Percentiles rank a stretch among this genome's conserved stretches.
These are phyloP conservation scores for Stenocarpella maydis DNA, from an alignment of 2,329 filamentous ascomycete species.

Conservation along the genomic window DNA sequence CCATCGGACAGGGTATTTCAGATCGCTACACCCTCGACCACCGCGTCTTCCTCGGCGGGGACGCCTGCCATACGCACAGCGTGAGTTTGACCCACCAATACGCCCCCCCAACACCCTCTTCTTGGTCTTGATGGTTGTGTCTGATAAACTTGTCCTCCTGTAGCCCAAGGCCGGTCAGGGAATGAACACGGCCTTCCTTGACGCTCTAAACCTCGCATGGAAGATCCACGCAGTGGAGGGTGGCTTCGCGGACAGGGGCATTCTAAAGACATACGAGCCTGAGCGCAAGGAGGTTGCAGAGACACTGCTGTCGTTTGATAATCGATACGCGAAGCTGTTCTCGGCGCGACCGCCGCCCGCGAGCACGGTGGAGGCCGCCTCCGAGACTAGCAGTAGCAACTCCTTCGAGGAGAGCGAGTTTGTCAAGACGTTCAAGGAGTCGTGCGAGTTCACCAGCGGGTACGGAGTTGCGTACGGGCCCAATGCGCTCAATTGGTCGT, in stretches of 20 bases:
- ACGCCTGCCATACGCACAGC: slow-evolving; percentile 82
- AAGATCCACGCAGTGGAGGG: slow-evolving; percentile 92
- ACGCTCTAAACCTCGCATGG: slow-evolving; percentile 92
- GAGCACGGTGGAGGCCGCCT: slow-evolving; percentile 75
- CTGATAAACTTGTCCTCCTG: slow-evolving; percentile 40
- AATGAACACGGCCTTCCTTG: slow-evolving; percentile 82
- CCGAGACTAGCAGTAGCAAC: slow-evolving; percentile 41
- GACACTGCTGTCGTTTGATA: slow-evolving; percentile 84
- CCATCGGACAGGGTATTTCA: slow-evolving; percentile 77
- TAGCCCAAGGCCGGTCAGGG: slow-evolving; percentile 80
- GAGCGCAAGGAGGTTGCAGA: slow-evolving; percentile 89
- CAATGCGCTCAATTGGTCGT: slow-evolving; percentile 86
- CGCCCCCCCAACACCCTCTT: neutral
- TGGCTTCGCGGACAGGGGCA: slow-evolving; percentile 77
- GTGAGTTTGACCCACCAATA: slow-evolving; percentile 52
- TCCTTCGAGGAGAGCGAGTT: slow-evolving; percentile 75
- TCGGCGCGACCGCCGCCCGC: slow-evolving; percentile 79
- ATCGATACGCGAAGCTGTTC: slow-evolving; percentile 89
- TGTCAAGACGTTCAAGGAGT: slow-evolving; percentile 88
- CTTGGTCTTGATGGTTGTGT: neutral
- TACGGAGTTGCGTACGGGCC: slow-evolving; percentile 88
- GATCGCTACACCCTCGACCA: slow-evolving; percentile 73
- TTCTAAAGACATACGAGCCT: slow-evolving; percentile 85
- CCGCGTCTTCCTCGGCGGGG: slow-evolving; percentile 77
- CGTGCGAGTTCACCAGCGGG: slow-evolving; percentile 90